Evolutionary conservation across 1,284 basidiomycete species (phyloP).

Genomic region (Cutaneotrichosporon arboriforme): DNA sequence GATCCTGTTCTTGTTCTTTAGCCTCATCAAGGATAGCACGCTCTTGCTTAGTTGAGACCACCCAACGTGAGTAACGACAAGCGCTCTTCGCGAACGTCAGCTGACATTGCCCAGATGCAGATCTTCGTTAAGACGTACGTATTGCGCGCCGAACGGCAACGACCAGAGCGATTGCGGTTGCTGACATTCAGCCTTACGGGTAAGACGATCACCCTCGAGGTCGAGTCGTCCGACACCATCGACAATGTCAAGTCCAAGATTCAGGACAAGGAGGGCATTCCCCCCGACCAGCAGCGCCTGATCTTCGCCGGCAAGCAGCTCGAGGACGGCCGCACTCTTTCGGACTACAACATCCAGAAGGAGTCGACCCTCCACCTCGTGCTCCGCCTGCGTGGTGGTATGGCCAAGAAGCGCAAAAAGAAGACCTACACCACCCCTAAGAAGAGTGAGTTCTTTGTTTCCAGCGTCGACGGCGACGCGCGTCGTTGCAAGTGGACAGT

Average conservation of each 20-base stretch:
- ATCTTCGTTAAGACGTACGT: constrained; percentile 14
- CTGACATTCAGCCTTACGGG: constrained; percentile 72
- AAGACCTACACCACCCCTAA: constrained; percentile 82
- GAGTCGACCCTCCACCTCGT: constrained; percentile 95
- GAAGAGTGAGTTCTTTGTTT: constrained; percentile 55
- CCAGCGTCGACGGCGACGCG: background rate
- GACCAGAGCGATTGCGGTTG: background rate
- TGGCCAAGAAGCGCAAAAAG: constrained; percentile 96
- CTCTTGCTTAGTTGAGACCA: constrained; percentile 3
- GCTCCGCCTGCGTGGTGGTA: constrained; percentile 75
- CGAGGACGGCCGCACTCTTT: constrained; percentile 84
- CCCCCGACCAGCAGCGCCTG: constrained; percentile 82
- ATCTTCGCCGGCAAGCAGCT: constrained; percentile 99
- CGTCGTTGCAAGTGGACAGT: background rate
- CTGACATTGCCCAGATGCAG: constrained; percentile 6
- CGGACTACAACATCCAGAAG: constrained; percentile 94
- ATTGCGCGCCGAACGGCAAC: no score
- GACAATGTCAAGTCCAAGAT: constrained; percentile 98
- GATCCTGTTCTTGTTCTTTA: background rate
- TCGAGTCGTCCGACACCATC: constrained; percentile 85
- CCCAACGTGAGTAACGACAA: background rate
- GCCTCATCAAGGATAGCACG: constrained; percentile 4
- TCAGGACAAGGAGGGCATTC: constrained; percentile 89
- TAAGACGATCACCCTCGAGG: constrained; percentile 93
- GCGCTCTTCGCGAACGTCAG: background rate